These are phyloP conservation scores for Dictyostelium discoideum DNA, from an alignment of 78 protist species.

Conservation along the genomic window DNA sequence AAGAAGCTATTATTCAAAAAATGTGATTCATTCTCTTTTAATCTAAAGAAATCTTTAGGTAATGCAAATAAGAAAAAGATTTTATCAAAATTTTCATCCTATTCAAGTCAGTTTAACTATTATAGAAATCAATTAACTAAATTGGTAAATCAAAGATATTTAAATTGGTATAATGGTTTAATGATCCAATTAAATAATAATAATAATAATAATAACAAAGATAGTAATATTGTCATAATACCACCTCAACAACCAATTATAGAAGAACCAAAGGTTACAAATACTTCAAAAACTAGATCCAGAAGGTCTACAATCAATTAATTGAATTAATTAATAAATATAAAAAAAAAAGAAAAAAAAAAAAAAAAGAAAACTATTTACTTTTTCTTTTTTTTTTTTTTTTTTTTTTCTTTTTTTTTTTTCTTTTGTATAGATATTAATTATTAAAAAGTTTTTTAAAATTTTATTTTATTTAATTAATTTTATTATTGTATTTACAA, in stretches of 20 bases:
- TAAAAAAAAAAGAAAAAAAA: not conserved
- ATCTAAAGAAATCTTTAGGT: not conserved
- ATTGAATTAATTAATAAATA: not conserved
- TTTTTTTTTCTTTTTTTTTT: not conserved
- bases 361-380: not conserved
- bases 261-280: not conserved
- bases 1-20: constrained; percentile 32
- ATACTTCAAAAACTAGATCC: not conserved
- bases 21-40: constrained; percentile 63
- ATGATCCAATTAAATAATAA: not conserved
- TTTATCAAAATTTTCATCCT: constrained; percentile 6
- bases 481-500: not conserved
- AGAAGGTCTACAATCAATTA: constrained; percentile 2
- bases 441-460: too few relatives aligned
- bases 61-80: constrained; percentile 34
- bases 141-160: constrained; percentile 61
- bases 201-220: not conserved
- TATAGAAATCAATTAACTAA: constrained; percentile 23
- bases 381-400: not conserved
- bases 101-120: constrained; percentile 14
- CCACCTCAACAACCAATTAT: not conserved
- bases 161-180: constrained; percentile 30
- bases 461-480: not conserved
- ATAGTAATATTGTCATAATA: not conserved
- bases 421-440: not conserved